Evolutionary conservation across 495 filamentous ascomycete species (phyloP).

Genomic region (Podospora australis): DNA sequence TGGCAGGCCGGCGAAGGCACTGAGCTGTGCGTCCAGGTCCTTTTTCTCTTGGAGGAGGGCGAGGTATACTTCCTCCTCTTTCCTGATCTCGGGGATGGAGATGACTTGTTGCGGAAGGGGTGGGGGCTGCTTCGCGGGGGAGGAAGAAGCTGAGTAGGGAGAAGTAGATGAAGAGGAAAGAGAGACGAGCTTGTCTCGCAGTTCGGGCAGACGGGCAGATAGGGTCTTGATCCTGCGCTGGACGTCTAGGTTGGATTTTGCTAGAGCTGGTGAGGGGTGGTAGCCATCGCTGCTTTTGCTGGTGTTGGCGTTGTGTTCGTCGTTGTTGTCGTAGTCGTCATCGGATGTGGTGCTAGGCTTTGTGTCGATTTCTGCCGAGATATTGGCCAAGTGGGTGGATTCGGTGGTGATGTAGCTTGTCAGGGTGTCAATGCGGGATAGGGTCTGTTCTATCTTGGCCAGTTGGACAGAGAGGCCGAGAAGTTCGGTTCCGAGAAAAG

Average conservation of each 20-base stretch:
- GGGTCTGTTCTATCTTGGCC: constrained; percentile 36
- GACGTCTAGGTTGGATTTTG: constrained; percentile 56
- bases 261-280: constrained; percentile 43
- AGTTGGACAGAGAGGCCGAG: constrained; percentile 33
- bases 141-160: constrained; percentile 22
- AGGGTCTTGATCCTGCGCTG: constrained; percentile 55
- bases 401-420: constrained; percentile 32
- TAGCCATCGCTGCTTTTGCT: constrained; percentile 37
- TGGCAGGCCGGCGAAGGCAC: constrained; percentile 61
- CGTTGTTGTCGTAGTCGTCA: neutral
- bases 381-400: neutral
- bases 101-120: constrained; percentile 29
- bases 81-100: constrained; percentile 38
- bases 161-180: no score
- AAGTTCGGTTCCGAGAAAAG: constrained; percentile 30
- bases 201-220: constrained; percentile 48
- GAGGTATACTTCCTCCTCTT: constrained; percentile 48
- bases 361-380: constrained; percentile 6
- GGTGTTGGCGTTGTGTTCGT: constrained; percentile 5
- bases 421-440: constrained; percentile 35
- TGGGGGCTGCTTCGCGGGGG: constrained; percentile 1
- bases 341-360: neutral
- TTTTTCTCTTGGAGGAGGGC: constrained; percentile 44
- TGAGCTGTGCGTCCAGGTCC: constrained; percentile 52
- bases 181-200: no score